Conservation (phyloP, 2,329 filamentous ascomycete genomes). For the Akanthomyces uredinophilus region DNA sequence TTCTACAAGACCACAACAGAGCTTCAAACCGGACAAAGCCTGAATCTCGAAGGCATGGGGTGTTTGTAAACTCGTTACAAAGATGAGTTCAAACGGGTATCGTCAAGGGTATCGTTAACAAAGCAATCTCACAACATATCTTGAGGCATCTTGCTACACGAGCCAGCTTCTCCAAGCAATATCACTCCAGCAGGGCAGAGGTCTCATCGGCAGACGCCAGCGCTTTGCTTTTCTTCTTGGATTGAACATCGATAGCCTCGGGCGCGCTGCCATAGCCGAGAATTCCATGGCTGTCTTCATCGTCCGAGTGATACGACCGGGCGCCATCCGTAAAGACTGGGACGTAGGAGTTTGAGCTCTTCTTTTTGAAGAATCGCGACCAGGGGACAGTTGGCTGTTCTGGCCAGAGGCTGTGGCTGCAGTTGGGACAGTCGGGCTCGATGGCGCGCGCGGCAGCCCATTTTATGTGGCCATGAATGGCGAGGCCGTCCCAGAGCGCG, state of each 20-base stretch:
- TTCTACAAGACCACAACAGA: neutral
- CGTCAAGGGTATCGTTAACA: neutral
- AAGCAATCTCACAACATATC: neutral
- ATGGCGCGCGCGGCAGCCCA: conserved; percentile 36
- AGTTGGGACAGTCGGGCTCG: conserved; percentile 37
- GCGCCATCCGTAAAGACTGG: conserved; percentile 14
- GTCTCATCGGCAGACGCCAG: conserved; percentile 4
- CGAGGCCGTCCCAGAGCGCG: conserved; percentile 36
- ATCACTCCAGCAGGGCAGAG: conserved; percentile 6
- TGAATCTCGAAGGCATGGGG: neutral
- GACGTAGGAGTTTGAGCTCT: neutral
- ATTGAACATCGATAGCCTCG: conserved; percentile 1
- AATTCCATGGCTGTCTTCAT: neutral
- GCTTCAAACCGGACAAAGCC: neutral
- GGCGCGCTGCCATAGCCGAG: neutral
- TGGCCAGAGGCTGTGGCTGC: conserved; percentile 33
- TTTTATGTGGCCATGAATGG: conserved; percentile 33
- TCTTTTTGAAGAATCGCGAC: conserved; percentile 21
- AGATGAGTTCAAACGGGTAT: neutral
- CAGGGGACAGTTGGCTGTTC: conserved; percentile 33
- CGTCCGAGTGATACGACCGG: conserved; percentile 10
- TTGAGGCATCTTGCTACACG: neutral
- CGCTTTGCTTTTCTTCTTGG: conserved; percentile 12
- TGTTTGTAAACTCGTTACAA: neutral
- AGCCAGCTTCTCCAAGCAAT: neutral